Conservation (phyloP, 2,329 filamentous ascomycete genomes). For the Lomentospora prolificans region DNA sequence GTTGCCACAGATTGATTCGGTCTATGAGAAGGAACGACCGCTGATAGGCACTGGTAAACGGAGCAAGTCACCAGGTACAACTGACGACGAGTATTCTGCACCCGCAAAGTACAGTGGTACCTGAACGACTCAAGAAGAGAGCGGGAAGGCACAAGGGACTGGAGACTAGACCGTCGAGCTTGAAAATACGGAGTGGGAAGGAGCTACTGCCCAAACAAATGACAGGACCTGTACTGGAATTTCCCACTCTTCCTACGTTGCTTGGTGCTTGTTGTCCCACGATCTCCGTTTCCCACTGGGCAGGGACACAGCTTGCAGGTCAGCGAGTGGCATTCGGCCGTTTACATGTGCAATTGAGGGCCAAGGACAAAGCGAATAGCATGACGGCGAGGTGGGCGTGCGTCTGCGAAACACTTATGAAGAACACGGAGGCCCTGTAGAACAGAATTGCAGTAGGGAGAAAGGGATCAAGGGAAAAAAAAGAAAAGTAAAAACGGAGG, state of each 20-base stretch:
- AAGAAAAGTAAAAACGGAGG: background rate
- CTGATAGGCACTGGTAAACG: background rate
- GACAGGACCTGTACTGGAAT: background rate
- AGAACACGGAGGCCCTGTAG: background rate
- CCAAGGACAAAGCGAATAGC: background rate
- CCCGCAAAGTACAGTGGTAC: background rate
- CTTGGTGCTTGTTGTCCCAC: background rate
- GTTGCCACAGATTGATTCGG: constrained; percentile 1
- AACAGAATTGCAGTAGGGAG: background rate
- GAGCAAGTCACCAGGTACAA: background rate
- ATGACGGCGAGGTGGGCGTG: background rate
- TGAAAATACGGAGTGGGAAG: background rate
- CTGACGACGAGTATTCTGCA: background rate
- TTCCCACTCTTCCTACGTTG: background rate
- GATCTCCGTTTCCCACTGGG: background rate
- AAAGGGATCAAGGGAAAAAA: background rate
- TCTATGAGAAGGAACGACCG: background rate
- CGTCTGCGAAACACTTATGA: background rate
- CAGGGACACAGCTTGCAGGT: constrained; percentile 3
- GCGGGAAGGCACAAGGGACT: background rate
- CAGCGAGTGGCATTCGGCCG: background rate
- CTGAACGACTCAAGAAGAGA: background rate
- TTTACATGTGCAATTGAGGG: background rate
- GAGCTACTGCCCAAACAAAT: background rate
- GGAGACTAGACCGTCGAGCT: background rate